Base-by-base conservation (phyloP, 345 rosid genomes). In the Hibiscus trionum region DNA sequence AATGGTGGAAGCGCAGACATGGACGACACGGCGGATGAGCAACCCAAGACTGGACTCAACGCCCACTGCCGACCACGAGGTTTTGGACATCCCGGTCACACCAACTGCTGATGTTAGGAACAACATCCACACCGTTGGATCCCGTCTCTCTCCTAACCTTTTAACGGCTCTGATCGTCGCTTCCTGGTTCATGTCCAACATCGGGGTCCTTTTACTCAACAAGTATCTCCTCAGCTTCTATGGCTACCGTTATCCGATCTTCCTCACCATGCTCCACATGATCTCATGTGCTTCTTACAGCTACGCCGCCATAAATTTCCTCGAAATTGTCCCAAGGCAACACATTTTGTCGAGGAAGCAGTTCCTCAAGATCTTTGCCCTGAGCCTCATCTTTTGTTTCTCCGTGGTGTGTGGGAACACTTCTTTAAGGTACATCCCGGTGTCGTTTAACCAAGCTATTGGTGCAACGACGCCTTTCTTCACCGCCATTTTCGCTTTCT, bases 11-110 rank as follows among this genome's bases (percentile, higher is more conserved):
- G 90, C 96, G 21, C 99, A 95, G 80, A 82, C 97, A 90, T 95
- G 98, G 99, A 84, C 97, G 7, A 95, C 99, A n/a, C 80, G 98
- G 82, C 82, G 99, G 69, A 89, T 95, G 98, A 92, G 97, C 93
- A 95, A 95, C 58, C 97, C 97, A 19, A 84, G 99, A 56, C 69
- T 95, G 77, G 83, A 82, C 73, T 81, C 84, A 58, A 68, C 87
- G 72, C 79, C 79, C 74, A 71, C 75, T 74, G 72, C 76, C 78
- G 72, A 52, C 46, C 76, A 83, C 80, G 83, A 85, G 16, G 82
- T 69, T 47, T 46, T 95, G 53, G 97, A 92, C 84, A 90, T 95
- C 64, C 98, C 99, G 53, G 87, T 84, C 33, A 95, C 99, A 39
- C 99, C 99, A 11, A 91, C 98, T 0, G 85, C 89, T 0, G 96